These are phyloP conservation scores for Globisporangium cederbergense DNA, from an alignment of 352 stramenopile species.

Conservation along the genomic window DNA sequence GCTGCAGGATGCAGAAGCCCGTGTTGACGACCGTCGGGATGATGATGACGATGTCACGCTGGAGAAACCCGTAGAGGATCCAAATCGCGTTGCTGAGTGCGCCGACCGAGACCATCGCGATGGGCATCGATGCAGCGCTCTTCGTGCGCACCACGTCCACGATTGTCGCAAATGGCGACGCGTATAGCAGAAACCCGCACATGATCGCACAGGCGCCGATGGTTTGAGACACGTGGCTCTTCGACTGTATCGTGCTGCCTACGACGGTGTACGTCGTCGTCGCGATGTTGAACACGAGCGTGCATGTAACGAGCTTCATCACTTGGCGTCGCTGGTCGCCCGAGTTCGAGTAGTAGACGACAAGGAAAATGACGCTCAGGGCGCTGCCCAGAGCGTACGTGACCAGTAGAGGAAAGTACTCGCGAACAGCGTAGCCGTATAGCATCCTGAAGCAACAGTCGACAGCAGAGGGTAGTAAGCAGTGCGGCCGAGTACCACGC, in stretches of 20 bases:
- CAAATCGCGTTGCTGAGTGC: conserved; percentile 38
- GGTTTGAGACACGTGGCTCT: conserved; percentile 15
- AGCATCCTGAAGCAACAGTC: conserved; percentile 25
- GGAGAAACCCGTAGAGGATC: conserved; percentile 35
- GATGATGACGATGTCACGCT: conserved; percentile 31
- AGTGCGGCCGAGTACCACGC: too few relatives aligned
- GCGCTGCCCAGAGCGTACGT: conserved; percentile 30
- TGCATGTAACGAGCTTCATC: conserved; percentile 13
- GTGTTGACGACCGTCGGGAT: conserved; percentile 32
- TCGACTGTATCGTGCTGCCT: conserved; percentile 9
- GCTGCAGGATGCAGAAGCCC: conserved; percentile 28
- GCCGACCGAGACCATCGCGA: conserved; percentile 34
- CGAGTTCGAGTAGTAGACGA: conserved; percentile 41
- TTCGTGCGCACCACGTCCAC: conserved; percentile 26
- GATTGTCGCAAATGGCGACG: conserved; percentile 32
- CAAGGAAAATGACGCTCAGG: conserved; percentile 41
- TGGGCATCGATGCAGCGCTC: conserved; percentile 31
- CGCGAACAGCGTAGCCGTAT: conserved; percentile 32
- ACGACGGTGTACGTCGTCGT: conserved; percentile 22
- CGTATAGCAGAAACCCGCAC: conserved; percentile 31
- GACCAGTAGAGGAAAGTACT: conserved; percentile 54
- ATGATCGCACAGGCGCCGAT: conserved; percentile 29
- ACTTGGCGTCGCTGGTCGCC: conserved; percentile 18
- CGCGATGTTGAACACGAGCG: conserved; percentile 23
- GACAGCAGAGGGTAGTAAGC: neutral